Evolutionary conservation across 352 stramenopile species (phyloP).

Genomic region (Elongisporangium undulatum): DNA sequence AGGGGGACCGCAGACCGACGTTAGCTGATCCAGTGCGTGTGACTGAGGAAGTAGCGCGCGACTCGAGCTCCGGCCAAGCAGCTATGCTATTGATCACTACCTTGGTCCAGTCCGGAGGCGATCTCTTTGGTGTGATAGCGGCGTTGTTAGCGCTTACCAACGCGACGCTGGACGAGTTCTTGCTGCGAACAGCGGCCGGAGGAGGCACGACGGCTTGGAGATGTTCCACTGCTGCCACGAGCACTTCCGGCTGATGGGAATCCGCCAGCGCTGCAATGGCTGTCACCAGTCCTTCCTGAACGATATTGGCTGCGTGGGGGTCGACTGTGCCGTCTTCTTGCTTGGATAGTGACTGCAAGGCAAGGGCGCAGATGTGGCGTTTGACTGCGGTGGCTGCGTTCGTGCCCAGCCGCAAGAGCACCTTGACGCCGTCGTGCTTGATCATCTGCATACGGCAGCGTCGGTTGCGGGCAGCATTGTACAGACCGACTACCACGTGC

Average conservation of each 20-base stretch:
- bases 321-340: slow-evolving; percentile 22
- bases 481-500: slow-evolving; percentile 58
- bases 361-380: slow-evolving; percentile 59
- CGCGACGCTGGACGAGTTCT: slow-evolving; percentile 12
- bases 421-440: slow-evolving; percentile 77
- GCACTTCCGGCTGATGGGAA: slow-evolving; percentile 49
- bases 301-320: slow-evolving; percentile 49
- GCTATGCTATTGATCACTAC: slow-evolving; percentile 45
- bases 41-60: slow-evolving; percentile 1
- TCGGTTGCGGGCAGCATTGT: slow-evolving; percentile 55
- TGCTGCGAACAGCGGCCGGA: neutral
- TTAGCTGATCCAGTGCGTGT: neutral
- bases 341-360: slow-evolving; percentile 54
- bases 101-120: slow-evolving; percentile 49
- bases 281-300: slow-evolving; percentile 65
- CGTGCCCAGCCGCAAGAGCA: slow-evolving; percentile 45
- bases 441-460: slow-evolving; percentile 63
- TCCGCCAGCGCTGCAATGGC: slow-evolving; percentile 60
- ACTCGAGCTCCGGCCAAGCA: slow-evolving; percentile 45
- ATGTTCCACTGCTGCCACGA: slow-evolving; percentile 27
- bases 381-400: slow-evolving; percentile 37
- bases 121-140: slow-evolving; percentile 40
- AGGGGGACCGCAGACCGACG: neutral
- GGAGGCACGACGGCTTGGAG: slow-evolving; percentile 11
- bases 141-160: slow-evolving; percentile 22